A percentile compares a stretch with the other conserved stretches of the same genome.
Evolutionary conservation across 164 flowering plant species (phyloP).

Genomic region (Tinospora cordifolia): DNA sequence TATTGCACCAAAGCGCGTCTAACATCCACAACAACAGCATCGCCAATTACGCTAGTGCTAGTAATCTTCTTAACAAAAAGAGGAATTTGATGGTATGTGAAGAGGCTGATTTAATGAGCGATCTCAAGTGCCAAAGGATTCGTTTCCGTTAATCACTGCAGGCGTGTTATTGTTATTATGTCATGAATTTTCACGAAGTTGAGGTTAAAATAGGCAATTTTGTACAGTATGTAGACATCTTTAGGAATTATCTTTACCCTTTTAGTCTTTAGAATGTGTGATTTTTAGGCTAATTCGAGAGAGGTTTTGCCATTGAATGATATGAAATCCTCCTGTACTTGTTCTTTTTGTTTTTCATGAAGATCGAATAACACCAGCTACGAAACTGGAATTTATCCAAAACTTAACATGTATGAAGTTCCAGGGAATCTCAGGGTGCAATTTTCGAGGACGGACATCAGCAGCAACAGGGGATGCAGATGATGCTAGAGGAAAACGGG

Average conservation of each 20-base stretch:
- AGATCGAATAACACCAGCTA: not conserved
- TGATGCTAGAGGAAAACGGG: not conserved
- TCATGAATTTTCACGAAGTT: not conserved
- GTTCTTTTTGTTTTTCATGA: not conserved
- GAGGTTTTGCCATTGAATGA: too few relatives aligned
- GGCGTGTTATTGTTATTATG: too few relatives aligned
- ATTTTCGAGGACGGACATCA: too few relatives aligned
- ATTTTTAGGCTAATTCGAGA: too few relatives aligned
- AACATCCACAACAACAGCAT: constrained; percentile 6
- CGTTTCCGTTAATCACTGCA: constrained; percentile 33
- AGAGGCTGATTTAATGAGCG: constrained; percentile 38
- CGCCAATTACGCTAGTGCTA: constrained; percentile 24
- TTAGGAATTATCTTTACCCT: not conserved
- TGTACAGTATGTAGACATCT: not conserved
- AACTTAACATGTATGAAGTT: not conserved
- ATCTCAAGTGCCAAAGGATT: constrained; percentile 46
- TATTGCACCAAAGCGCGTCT: constrained; percentile 28
- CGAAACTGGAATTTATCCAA: not conserved
- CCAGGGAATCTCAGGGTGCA: not conserved
- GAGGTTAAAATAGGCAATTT: not conserved
- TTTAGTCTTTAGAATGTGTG: not conserved
- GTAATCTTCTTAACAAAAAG: constrained; percentile 30
- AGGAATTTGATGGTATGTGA: constrained; percentile 30
- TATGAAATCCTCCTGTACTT: too few relatives aligned
- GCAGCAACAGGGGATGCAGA: not conserved